phyloP scores from a whole-genome alignment of 2,329 filamentous ascomycete species.

The Neofusicoccum sp. region DNA sequence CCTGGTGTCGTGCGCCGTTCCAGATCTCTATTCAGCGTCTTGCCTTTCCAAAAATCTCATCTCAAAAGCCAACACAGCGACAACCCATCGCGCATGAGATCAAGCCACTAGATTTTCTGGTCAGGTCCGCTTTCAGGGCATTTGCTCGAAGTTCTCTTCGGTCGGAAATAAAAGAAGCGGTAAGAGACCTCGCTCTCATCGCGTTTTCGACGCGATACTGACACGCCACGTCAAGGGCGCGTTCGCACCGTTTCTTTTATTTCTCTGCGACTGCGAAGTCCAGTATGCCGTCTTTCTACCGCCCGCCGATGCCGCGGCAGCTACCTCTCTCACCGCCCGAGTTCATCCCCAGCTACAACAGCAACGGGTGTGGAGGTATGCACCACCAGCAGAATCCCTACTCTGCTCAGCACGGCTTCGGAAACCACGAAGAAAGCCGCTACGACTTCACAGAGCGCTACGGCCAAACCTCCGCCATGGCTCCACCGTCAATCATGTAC shows the following conservation, averaged over 20 bases:
- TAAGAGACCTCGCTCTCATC: constrained; percentile 29
- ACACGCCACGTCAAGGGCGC: constrained; percentile 33
- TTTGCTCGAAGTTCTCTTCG: constrained; percentile 36
- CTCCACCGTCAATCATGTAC: constrained; percentile 39
- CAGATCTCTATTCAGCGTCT: background rate
- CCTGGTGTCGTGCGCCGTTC: background rate
- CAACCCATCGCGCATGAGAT: constrained; percentile 38
- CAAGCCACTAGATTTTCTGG: constrained; percentile 34
- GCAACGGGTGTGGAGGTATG: constrained; percentile 47
- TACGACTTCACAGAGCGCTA: constrained; percentile 52
- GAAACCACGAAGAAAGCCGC: constrained; percentile 46
- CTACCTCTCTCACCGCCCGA: constrained; percentile 55
- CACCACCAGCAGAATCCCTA: constrained; percentile 48
- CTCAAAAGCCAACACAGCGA: background rate
- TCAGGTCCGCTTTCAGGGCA: constrained; percentile 38
- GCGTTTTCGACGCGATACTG: background rate
- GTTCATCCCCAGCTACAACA: constrained; percentile 46
- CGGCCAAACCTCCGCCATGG: constrained; percentile 45
- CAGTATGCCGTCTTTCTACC: constrained; percentile 55
- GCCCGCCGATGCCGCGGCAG: constrained; percentile 45
- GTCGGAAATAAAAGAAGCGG: constrained; percentile 43
- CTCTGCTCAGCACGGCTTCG: constrained; percentile 41
- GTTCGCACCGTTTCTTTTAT: constrained; percentile 46
- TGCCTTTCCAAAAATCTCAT: background rate
- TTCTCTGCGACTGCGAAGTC: constrained; percentile 35